Percentiles rank a stretch among this genome's conserved stretches.
Evolutionary conservation across 345 rosid species (phyloP).

Genomic region (Hibiscus syriacus): DNA sequence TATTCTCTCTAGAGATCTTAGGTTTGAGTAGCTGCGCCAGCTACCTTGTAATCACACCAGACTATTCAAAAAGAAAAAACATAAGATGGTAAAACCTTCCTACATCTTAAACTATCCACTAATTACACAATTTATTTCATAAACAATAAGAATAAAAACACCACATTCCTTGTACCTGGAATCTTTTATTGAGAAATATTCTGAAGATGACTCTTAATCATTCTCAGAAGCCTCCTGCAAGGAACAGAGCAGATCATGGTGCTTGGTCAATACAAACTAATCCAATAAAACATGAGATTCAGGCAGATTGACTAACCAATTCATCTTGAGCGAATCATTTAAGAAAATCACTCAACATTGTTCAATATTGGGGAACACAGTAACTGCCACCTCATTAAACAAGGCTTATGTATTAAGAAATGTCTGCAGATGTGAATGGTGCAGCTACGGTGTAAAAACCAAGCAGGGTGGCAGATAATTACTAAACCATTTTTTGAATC

Average conservation of each 20-base stretch:
- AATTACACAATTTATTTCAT: too few species aligned
- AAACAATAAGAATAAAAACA: too few species aligned
- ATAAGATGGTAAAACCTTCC: too few species aligned
- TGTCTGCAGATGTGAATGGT: background rate
- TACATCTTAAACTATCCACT: too few species aligned
- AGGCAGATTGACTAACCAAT: background rate
- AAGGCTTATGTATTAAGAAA: background rate
- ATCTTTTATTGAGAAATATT: background rate
- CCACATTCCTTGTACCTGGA: too few species aligned
- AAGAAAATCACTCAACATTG: background rate
- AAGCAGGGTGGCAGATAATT: slow-evolving; percentile 4
- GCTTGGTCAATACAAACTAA: background rate
- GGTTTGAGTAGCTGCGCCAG: too few species aligned
- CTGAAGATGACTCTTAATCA: background rate
- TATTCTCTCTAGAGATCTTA: too few species aligned
- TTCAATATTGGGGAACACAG: background rate
- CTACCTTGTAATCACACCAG: too few species aligned
- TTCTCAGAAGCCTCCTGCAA: background rate
- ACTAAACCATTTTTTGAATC: slow-evolving; percentile 4
- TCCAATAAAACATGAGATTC: background rate
- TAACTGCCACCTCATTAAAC: background rate
- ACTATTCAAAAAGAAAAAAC: too few species aligned
- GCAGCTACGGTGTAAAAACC: background rate
- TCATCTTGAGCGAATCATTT: background rate
- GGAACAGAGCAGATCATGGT: background rate